Evolutionary conservation across 2,329 filamentous ascomycete genomes (phyloP).

Genomic region (Fusarium chuoi): DNA sequence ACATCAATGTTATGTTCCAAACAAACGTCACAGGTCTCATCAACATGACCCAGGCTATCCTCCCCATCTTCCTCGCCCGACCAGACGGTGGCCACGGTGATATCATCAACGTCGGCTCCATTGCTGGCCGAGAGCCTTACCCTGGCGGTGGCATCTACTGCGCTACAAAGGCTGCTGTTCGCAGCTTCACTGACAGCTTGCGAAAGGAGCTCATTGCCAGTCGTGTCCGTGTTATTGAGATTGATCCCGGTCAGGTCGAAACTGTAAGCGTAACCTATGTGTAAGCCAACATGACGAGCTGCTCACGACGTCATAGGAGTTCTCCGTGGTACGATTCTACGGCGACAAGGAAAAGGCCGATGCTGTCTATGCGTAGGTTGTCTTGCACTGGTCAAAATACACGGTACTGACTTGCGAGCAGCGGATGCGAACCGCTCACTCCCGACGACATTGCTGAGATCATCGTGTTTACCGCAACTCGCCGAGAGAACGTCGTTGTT

Average conservation of each 20-base stretch:
- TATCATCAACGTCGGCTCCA: slow-evolving; percentile 93
- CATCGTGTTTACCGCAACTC: slow-evolving; percentile 84
- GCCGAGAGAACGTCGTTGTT: slow-evolving; percentile 89
- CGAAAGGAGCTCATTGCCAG: slow-evolving; percentile 85
- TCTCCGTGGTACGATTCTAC: slow-evolving; percentile 87
- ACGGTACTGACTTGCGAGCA: slow-evolving; percentile 46
- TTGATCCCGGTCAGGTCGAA: slow-evolving; percentile 94
- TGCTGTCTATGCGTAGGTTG: slow-evolving; percentile 81
- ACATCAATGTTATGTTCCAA: slow-evolving; percentile 87
- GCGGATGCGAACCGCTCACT: slow-evolving; percentile 83
- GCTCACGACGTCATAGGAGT: slow-evolving; percentile 66
- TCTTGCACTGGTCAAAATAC: background rate
- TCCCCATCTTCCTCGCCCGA: slow-evolving; percentile 83
- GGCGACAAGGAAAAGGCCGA: slow-evolving; percentile 91
- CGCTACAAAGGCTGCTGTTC: slow-evolving; percentile 89
- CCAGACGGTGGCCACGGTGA: slow-evolving; percentile 83
- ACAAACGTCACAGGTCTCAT: slow-evolving; percentile 97
- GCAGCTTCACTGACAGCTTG: slow-evolving; percentile 84
- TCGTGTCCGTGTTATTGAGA: slow-evolving; percentile 83
- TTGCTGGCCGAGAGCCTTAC: slow-evolving; percentile 88
- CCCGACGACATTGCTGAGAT: slow-evolving; percentile 92
- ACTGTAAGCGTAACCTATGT: slow-evolving; percentile 65
- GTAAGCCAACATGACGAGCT: background rate
- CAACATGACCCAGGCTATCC: slow-evolving; percentile 92
- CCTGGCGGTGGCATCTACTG: slow-evolving; percentile 91